Evolutionary conservation across 78 protist species (phyloP).

Genomic region (Dictyostelium firmibasis): DNA sequence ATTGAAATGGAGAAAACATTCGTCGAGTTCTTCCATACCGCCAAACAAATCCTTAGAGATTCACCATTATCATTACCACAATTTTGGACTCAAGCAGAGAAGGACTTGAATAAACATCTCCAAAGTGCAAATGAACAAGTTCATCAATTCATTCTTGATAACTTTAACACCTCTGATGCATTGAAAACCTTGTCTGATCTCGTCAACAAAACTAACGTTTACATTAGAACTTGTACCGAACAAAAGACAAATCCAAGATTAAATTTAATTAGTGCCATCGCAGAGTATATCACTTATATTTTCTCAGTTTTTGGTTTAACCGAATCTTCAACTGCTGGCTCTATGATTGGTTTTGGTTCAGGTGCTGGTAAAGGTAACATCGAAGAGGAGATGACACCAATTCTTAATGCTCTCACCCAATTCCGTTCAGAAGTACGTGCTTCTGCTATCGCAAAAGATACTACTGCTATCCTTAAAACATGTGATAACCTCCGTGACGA

Average conservation of each 20-base stretch:
- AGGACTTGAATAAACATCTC: conserved; percentile 26
- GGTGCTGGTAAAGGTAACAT: not conserved
- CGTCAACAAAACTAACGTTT: conserved; percentile 60
- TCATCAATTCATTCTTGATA: conserved; percentile 88
- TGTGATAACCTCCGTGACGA: conserved; percentile 78
- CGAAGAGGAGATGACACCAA: conserved; percentile 56
- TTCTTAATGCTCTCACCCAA: conserved; percentile 53
- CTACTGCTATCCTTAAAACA: conserved; percentile 10
- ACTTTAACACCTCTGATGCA: conserved; percentile 93
- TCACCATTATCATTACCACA: conserved; percentile 19
- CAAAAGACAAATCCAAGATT: conserved; percentile 40
- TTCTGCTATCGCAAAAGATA: conserved; percentile 39
- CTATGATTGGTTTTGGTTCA: conserved; percentile 54
- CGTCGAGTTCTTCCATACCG: conserved; percentile 93
- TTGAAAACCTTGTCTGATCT: conserved; percentile 52
- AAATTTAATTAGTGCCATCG: conserved; percentile 22
- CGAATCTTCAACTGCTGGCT: not conserved
- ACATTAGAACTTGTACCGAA: conserved; percentile 13
- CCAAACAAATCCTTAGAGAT: conserved; percentile 61
- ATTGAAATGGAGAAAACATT: conserved; percentile 81
- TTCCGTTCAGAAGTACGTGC: conserved; percentile 69
- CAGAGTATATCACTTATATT: conserved; percentile 75
- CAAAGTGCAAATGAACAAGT: conserved; percentile 35
- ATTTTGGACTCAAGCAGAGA: conserved; percentile 50
- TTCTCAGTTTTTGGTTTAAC: conserved; percentile 71